A percentile compares a stretch with the other conserved stretches of the same genome.
Conservation (phyloP, 352 stramenopile species). For the Pythium aristosporum region DNA sequence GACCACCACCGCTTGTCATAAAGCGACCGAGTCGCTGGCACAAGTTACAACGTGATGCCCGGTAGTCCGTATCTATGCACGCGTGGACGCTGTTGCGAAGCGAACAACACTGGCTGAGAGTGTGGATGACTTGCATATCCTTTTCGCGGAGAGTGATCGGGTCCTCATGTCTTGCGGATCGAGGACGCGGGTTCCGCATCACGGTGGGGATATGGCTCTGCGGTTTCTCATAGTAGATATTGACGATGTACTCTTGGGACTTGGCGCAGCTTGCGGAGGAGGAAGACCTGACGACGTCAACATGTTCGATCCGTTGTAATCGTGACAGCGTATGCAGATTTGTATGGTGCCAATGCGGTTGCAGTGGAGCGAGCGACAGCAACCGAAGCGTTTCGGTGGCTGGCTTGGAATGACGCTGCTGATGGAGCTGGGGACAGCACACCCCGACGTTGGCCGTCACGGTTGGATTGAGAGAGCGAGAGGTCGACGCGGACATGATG, state of each 20-base stretch:
- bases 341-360: neutral
- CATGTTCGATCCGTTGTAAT: neutral
- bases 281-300: neutral
- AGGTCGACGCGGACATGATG: neutral
- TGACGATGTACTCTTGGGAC: neutral
- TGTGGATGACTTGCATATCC: slow-evolving; percentile 1
- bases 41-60: neutral
- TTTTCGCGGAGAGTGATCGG: neutral
- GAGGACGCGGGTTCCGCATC: neutral
- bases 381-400: neutral
- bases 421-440: neutral
- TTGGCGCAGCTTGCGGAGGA: neutral
- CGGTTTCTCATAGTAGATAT: neutral
- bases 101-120: slow-evolving; percentile 10
- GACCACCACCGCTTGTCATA: slow-evolving; percentile 4
- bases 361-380: neutral
- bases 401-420: neutral
- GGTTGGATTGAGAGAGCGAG: neutral
- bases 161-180: neutral
- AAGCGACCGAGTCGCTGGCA: slow-evolving; percentile 1
- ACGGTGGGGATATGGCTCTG: neutral
- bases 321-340: neutral
- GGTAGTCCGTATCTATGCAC: slow-evolving; percentile 10
- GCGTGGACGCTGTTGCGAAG: slow-evolving; percentile 18
- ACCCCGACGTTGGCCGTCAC: neutral